A percentile compares a stretch with the other conserved stretches of the same genome.
Conservation (phyloP, 202 grass and related monocot species). For the Zizania palustris region DNA sequence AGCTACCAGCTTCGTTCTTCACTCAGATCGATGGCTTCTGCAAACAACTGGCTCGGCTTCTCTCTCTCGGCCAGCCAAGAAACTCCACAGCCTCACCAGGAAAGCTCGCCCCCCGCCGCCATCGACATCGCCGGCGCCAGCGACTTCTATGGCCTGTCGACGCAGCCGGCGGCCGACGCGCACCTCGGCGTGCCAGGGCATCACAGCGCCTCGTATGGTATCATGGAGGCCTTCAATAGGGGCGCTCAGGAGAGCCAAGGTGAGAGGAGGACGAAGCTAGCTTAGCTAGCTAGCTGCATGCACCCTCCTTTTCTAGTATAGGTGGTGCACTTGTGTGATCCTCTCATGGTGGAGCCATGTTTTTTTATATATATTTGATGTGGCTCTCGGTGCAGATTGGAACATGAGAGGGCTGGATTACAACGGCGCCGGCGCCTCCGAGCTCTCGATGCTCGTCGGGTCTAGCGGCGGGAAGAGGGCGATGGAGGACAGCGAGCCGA, state of each 20-base stretch:
- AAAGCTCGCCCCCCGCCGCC: constrained; percentile 38
- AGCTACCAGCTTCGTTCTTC: neutral
- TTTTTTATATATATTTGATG: constrained; percentile 51
- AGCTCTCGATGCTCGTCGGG: constrained; percentile 83
- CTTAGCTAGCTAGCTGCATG: neutral
- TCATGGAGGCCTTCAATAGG: constrained; percentile 62
- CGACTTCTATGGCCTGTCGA: constrained; percentile 47
- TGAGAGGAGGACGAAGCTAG: constrained; percentile 30
- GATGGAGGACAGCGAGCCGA: constrained; percentile 61
- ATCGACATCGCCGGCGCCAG: constrained; percentile 48
- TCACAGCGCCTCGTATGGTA: constrained; percentile 50
- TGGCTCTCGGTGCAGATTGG: constrained; percentile 58
- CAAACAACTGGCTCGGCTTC: constrained; percentile 86
- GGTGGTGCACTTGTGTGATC: constrained; percentile 23
- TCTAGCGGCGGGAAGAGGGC: constrained; percentile 55
- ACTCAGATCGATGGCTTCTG: constrained; percentile 46
- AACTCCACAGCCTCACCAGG: constrained; percentile 45
- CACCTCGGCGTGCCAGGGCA: constrained; percentile 45
- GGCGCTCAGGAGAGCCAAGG: constrained; percentile 51
- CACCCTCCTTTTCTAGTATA: neutral
- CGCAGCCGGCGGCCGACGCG: constrained; percentile 32
- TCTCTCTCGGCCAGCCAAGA: constrained; percentile 71
- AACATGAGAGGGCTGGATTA: constrained; percentile 71
- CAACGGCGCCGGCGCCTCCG: constrained; percentile 65
- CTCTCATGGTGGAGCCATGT: neutral